These are phyloP conservation scores for Amanita rimosa DNA, from an alignment of 768 basidiomycete genomes.

Conservation along the genomic window DNA sequence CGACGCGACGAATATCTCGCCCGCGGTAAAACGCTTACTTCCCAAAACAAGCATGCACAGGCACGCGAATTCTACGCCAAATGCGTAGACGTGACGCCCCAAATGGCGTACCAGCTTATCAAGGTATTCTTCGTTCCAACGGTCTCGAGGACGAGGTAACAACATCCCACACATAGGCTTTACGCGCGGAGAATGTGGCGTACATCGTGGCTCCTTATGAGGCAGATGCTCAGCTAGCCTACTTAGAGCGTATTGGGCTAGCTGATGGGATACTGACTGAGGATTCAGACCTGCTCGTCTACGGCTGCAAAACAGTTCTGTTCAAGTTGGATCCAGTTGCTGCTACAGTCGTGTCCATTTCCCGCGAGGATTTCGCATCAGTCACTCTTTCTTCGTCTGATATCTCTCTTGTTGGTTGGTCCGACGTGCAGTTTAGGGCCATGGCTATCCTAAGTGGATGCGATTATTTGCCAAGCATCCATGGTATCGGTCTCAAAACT, in stretches of 20 bases:
- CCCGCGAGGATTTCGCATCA: slow-evolving; percentile 48
- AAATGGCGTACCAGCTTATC: slow-evolving; percentile 96
- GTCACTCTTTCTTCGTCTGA: slow-evolving; percentile 34
- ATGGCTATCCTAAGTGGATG: slow-evolving; percentile 94
- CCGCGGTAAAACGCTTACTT: slow-evolving; percentile 58
- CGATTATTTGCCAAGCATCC: slow-evolving; percentile 86
- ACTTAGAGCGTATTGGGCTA: slow-evolving; percentile 70
- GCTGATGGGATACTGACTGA: slow-evolving; percentile 94
- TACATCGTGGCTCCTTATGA: slow-evolving; percentile 98
- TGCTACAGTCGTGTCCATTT: slow-evolving; percentile 55
- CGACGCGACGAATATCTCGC: slow-evolving; percentile 68
- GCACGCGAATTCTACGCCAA: slow-evolving; percentile 87
- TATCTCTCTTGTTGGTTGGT: slow-evolving; percentile 82
- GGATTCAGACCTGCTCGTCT: slow-evolving; percentile 95
- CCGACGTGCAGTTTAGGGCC: slow-evolving; percentile 78
- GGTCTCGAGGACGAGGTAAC: slow-evolving; percentile 5
- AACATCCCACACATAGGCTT: slow-evolving; percentile 50
- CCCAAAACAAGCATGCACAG: slow-evolving; percentile 68
- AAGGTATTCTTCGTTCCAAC: slow-evolving; percentile 44
- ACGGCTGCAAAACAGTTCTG: slow-evolving; percentile 88
- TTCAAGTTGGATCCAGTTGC: slow-evolving; percentile 79
- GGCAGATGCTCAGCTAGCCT: slow-evolving; percentile 94
- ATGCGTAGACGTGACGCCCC: slow-evolving; percentile 89
- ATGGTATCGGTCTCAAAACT: slow-evolving; percentile 89
- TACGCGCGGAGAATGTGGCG: slow-evolving; percentile 66